Base-by-base conservation (phyloP, 2,329 filamentous ascomycete genomes). In the Pyricularia grisea region DNA sequence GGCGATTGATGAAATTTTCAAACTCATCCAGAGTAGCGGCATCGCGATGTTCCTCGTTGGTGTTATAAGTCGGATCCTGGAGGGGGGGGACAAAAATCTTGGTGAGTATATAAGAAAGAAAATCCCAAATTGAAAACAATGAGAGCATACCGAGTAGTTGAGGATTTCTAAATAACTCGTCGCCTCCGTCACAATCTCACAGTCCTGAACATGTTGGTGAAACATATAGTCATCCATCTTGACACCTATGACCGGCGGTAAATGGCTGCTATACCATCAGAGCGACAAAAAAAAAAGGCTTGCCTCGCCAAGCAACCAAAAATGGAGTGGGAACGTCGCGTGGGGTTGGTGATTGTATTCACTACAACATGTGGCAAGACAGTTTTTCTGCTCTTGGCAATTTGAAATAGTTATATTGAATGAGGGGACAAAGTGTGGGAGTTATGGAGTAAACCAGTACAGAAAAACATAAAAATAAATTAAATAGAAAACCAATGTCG, bases 191-290 rank as follows among this genome's bases (percentile, higher is more conserved):
- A 87, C 83, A 36, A 79, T 78, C 27, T 77, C 80, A 74, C 84
- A 87, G 65, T 80, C 75, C 11, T 78, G 74, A 70, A 88, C 79
- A 73, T 83, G 81, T 36, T 76, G 72, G 71, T 79, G 78, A 72
- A 88, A 88, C 77, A 87, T 81, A 74, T 86, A 88, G 73, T 88
- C 83, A 75, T 88, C 86, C 86, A 88, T 88, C 30, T 70, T 75
- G 69, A 66, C 42, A 23, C 63, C 31, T 66, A 12, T 23, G 58
- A 68, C 7, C 33, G 23, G 11, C 28, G 28, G 68, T 11, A 12
- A 11, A 27, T 27, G n/a, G 7, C 20, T 30, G 7, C 7, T 61
- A 25, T 27, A 61, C n/a, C 23, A 58, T 17, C 55, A 58, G 65
- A 30, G 50, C 63, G 25, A 61, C n/a, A n/a, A 36, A 67, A 61